Base-by-base conservation (phyloP, 768 basidiomycete species). In the Tylopilus sp. region DNA sequence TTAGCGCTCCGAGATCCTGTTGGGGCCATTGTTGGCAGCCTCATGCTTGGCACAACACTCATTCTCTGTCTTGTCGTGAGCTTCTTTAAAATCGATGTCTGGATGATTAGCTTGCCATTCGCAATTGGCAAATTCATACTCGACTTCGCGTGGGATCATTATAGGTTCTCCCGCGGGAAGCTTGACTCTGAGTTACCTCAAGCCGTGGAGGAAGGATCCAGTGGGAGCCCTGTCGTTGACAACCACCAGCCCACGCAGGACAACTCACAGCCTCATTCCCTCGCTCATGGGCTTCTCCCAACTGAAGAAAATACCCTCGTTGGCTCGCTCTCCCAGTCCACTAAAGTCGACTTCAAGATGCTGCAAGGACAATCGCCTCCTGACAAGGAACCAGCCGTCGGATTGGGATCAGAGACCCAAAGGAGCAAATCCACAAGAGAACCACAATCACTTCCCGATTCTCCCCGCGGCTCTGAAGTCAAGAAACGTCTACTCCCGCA, bases 81-180 rank as follows among this genome's bases (percentile, higher is more conserved):
- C 63, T 90, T 86, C 66, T 74, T 88, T 55, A 77, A 81, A 43
- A 75, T 91, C n/a, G 86, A 91, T n/a, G n/a, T n/a, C n/a, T n/a
- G n/a, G n/a, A n/a, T n/a, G n/a, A n/a, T n/a, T n/a, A n/a, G n/a
- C n/a, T n/a, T n/a, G n/a, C n/a, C 47, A 88, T 91, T 91, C 41
- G 91, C 91, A 0, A 65, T 77, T 0, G 65, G 79, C 47, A 93
- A 93, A 69, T 75, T 94, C 35, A 38, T 79, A 6, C 81, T 85
- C 44, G 93, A 98, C 62, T 40, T 79, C 22, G 63, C 63, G 41
- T 79, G 82, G 80, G 82, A 85, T 63, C 70, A 78, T 59, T 80
- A 79, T 62, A 71, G 75, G 21, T 71, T 64, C 53, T 53, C 55
- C 0, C 68, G 58, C n/a, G 45, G 57, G 5, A 58, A 58, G 48